Base-by-base conservation (phyloP, 305 asterid species). In the Fraxinus sp. region DNA sequence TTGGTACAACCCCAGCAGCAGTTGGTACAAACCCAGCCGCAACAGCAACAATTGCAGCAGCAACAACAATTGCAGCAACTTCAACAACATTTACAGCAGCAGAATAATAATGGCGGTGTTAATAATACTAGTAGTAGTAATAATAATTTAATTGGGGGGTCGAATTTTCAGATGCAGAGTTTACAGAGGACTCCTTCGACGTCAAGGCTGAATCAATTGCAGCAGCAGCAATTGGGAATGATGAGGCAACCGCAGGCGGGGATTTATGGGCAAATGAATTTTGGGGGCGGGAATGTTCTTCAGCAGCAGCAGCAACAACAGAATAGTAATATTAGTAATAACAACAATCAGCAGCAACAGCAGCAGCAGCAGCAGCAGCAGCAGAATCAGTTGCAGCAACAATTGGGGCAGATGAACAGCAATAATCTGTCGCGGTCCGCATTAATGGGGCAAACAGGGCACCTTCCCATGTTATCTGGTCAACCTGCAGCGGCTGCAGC, bases 401-500 rank as follows among this genome's bases (percentile, higher is more conserved):
- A 81, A 41, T 10, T 92, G 86, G 94, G 92, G 74, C 97, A 91
- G 88, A 90, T 92, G 78, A 90, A 92, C 28, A 77, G 88, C 82
- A 92, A 91, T 76, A 90, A 86, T 87, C 85, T 92, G 83, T 74
- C 91, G 33, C 87, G 96, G 82, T 86, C 97, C 3, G 91, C 88
- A 10, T 81, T 86, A 82, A 83, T 90, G 89, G 93, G 91, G 74
- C 94, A 88, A 85, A 86, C 91, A 3, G 89, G 90, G 74, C 94
- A 93, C 64, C 88, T 96, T 57, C 91, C 97, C 3, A 85, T 91
- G 97, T 87, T 96, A 76, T 87, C 98, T 74, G 94, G 97, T 75
- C 98, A 94, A 87, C 88, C 90, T 46, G 91, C 92, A 0, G 91
- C 89, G 22, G 90, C 91, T 11, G 93, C 95, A 33, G 90, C 97